Conservation (phyloP, 352 stramenopile species). For the Thraustochytrium sp. region DNA sequence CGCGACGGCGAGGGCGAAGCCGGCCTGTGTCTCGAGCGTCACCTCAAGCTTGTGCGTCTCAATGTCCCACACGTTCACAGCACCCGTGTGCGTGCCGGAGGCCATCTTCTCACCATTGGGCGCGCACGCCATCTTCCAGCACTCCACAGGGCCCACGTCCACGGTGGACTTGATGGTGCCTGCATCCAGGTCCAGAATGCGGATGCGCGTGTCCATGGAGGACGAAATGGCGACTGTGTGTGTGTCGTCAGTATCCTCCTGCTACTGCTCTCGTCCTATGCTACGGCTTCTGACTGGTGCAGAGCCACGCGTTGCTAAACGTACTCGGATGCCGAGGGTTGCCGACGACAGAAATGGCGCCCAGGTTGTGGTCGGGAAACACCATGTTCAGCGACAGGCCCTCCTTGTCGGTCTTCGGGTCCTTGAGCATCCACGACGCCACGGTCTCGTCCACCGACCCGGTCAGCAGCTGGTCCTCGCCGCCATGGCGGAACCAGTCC, state of each 20-base stretch:
- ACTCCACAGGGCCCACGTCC: constrained; percentile 31
- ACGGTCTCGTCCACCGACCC: constrained; percentile 26
- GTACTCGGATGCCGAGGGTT: not conserved
- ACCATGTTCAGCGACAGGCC: not conserved
- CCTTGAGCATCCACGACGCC: not conserved
- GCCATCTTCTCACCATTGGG: constrained; percentile 18
- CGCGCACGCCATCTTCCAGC: constrained; percentile 28
- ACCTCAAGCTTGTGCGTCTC: constrained; percentile 22
- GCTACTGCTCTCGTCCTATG: too few relatives aligned
- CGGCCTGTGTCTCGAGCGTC: not conserved
- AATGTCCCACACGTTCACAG: constrained; percentile 33
- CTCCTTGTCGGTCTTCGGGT: not conserved
- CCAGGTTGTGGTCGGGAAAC: constrained; percentile 11
- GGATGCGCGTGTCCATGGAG: constrained; percentile 5
- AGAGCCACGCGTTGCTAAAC: too few relatives aligned
- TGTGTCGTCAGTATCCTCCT: too few relatives aligned
- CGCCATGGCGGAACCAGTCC: not conserved
- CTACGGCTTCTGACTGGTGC: too few relatives aligned
- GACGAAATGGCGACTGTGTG: constrained; percentile 10
- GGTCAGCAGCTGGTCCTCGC: constrained; percentile 12
- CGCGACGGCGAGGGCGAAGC: not conserved
- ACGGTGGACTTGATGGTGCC: constrained; percentile 22
- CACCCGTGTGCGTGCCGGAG: constrained; percentile 39
- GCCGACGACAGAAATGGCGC: not conserved
- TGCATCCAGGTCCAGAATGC: constrained; percentile 2